Evolutionary conservation across 257 asterid genomes (phyloP), one percentile per base, ranked within the genome.

Genomic region (Nemophila menziesii): DNA sequence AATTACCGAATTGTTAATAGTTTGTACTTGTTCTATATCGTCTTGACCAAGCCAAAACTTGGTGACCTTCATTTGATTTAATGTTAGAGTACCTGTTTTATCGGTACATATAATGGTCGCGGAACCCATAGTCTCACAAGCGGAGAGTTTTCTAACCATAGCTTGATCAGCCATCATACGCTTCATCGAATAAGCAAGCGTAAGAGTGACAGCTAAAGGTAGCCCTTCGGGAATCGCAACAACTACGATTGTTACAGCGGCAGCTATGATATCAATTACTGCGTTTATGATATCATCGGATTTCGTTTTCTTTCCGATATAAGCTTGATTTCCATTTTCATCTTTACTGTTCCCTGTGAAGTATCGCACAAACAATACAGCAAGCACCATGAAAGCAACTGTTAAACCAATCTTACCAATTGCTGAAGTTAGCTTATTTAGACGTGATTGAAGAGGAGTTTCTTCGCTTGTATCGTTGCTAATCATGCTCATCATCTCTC

Each of bases 1-100:
- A 54, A 65, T 33, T 23, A 54, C 54, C 18, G 8, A 27, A 2
- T 36, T 45, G 2, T 43, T 22, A 1, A 54, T 22, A 14, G 36
- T 22, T 43, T 29, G 5, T 22, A 11, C 39, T 10, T 46, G 62
- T 58, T 48, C 38, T 2, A 61, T 9, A 1, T 33, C 11, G 15
- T 60, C 65, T 19, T 61, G 56, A 11, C 65, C 73, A 2, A 21
- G 23, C 70, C 61, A 58, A 15, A 54, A 54, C 58, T 50, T 49
- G 0, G 66, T 63, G 14, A 68, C 61, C 49, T 58, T 57, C 70
- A 68, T 63, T 21, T 58, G 67, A 42, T 68, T 68, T 36, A 68
- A 2, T 2, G 74, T 68, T 3, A 68, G 58, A 18, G 75, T 58
- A 1, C 70, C 70, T 0, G 75, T 63, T 45, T 61, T 61, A 22